Base-by-base conservation (phyloP, 306 rosid species). In the Casuarina equisetifolia region DNA sequence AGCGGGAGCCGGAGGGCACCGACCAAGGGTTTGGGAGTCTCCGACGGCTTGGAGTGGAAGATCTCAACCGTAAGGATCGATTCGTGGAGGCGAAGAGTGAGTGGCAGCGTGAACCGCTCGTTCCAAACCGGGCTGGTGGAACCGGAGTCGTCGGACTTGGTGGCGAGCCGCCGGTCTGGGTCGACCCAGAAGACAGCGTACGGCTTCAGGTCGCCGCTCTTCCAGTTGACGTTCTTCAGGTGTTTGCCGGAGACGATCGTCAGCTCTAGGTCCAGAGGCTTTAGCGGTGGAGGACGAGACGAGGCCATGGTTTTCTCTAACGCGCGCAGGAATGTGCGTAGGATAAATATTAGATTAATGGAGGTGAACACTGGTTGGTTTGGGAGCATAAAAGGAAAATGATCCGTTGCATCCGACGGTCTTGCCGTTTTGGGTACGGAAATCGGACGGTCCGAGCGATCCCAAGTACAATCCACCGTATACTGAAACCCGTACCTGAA, bases 181-280 rank as follows among this genome's bases (percentile, higher is more conserved):
- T 93, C 94, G 38, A 91, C 80, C 94, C 96, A 93, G 84, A 93
- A 93, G 57, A 91, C 91, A 20, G 93, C 98, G 78, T 93, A 93
- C 69, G 98, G 89, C 44, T 89, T 88, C 82, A 93, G 98, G 68
- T 85, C 82, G 66, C 94, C 94, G 85, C 73, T 91, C 53, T 88
- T 88, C 98, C 98, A 93, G 85, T 93, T 93, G 36, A 93, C 94
- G 88, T 93, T 93, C 82, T 93, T 93, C 80, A 93, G 94, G 64
- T 89, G 93, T 90, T 93, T 93, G 39, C 93, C 97, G 43, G 97
- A 86, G 76, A 93, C 81, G 81, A 93, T 86, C 1, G 90, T 91
- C 7, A 93, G 90, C 80, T 93, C 98, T 10, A 93, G 94, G 67
- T 93, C 93, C 13, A 89, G 79, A 0, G 91, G 82, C 72, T 84